phyloP scores from a whole-genome alignment of 129 eudicot genomes.

The Apium graveolens region DNA sequence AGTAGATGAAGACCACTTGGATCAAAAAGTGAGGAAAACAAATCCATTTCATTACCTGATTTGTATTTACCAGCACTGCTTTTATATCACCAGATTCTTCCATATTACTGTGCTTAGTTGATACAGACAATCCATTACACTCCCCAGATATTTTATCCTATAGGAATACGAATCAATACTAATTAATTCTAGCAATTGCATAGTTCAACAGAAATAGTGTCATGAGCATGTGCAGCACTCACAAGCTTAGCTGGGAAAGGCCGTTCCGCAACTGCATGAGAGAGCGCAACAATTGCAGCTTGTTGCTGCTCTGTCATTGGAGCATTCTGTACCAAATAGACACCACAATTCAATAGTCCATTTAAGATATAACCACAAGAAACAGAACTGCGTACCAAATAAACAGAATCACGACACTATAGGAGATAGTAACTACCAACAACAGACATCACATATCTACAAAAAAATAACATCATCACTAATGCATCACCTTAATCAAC shows the following conservation, averaged over 20 bases:
- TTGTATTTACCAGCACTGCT: conserved; percentile 78
- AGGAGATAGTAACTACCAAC: not conserved
- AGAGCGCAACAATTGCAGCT: conserved; percentile 82
- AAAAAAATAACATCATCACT: not conserved
- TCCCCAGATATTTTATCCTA: conserved; percentile 43
- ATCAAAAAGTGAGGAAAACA: conserved; percentile 9
- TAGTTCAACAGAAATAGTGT: not conserved
- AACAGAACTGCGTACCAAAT: not conserved
- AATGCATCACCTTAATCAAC: not conserved
- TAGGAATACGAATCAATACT: conserved; percentile 19
- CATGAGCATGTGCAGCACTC: conserved; percentile 10
- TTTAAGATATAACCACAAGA: not conserved
- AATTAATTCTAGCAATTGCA: not conserved
- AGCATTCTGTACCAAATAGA: conserved; percentile 55
- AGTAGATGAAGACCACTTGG: not conserved
- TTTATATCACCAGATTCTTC: conserved; percentile 66
- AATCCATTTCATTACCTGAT: conserved; percentile 41
- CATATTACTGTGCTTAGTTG: conserved; percentile 48
- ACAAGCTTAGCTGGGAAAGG: conserved; percentile 85
- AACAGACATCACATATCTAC: not conserved
- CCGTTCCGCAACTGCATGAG: conserved; percentile 88
- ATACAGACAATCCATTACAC: conserved; percentile 49
- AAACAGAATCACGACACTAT: not conserved
- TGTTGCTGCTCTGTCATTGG: conserved; percentile 95
- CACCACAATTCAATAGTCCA: not conserved